phyloP scores from a whole-genome alignment of 345 rosid genomes.

The Combretum micranthum region DNA sequence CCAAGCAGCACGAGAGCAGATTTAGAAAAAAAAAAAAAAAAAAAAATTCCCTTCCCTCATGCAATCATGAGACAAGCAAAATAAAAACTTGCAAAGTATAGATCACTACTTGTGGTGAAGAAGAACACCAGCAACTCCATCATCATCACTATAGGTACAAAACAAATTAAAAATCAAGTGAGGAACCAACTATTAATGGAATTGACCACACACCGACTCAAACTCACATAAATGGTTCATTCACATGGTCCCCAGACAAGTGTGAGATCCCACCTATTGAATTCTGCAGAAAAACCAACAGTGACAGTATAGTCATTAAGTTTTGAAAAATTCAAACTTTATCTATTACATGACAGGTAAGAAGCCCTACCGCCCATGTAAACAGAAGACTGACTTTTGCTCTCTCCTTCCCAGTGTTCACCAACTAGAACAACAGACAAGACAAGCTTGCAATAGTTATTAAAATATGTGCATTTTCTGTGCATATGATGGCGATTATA shows the following conservation, averaged over 20 bases:
- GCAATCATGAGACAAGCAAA: too few relatives aligned
- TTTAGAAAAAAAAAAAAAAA: too few relatives aligned
- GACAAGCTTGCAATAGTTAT: too few relatives aligned
- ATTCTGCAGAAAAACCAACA: conserved; percentile 48
- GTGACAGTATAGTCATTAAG: conserved; percentile 19
- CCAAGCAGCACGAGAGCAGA: too few relatives aligned
- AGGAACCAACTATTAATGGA: too few relatives aligned
- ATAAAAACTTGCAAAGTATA: conserved; percentile 56
- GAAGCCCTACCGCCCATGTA: conserved; percentile 90
- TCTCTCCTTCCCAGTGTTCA: conserved; percentile 93
- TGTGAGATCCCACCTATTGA: conserved; percentile 85
- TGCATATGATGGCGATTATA: too few relatives aligned
- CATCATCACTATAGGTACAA: conserved; percentile 54
- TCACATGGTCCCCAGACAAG: conserved; percentile 89
- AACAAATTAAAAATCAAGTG: too few relatives aligned
- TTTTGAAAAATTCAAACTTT: too few relatives aligned
- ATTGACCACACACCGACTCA: conserved; percentile 6
- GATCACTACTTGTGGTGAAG: conserved; percentile 99
- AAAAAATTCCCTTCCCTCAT: too few relatives aligned
- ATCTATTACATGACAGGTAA: not conserved
- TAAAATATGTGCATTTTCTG: too few relatives aligned
- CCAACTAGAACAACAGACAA: conserved; percentile 47
- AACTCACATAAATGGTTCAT: conserved; percentile 89
- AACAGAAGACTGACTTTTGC: conserved; percentile 90
- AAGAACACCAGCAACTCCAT: conserved; percentile 96